These are phyloP conservation scores for Boechera retrofracta DNA, from an alignment of 345 rosid species.

Conservation along the genomic window DNA sequence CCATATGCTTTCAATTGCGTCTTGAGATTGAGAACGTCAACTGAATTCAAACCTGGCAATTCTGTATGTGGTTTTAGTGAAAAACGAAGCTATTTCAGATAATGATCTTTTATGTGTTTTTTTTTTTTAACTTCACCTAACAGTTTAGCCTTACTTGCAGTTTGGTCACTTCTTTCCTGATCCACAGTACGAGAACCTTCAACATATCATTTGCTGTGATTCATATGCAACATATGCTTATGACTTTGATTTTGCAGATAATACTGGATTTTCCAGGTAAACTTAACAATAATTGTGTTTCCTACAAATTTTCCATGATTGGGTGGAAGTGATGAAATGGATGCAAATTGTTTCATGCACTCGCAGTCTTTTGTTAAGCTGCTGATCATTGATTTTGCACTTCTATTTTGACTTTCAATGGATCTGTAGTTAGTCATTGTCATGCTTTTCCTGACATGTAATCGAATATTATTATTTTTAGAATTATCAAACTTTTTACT, in stretches of 20 bases:
- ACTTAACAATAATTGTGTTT: slow-evolving; percentile 3
- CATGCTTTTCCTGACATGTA: slow-evolving; percentile 14
- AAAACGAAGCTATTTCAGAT: not conserved
- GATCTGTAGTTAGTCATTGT: not conserved
- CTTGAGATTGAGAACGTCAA: slow-evolving; percentile 88
- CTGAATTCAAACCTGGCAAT: slow-evolving; percentile 88
- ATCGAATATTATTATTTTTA: not conserved
- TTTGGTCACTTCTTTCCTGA: slow-evolving; percentile 98
- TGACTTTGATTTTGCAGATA: slow-evolving; percentile 86
- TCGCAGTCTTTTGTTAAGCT: not conserved
- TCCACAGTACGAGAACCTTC: slow-evolving; percentile 97
- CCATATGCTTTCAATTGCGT: slow-evolving; percentile 96
- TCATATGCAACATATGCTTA: slow-evolving; percentile 94
- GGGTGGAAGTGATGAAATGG: not conserved
- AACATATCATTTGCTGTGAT: slow-evolving; percentile 96
- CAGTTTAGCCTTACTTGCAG: slow-evolving; percentile 56
- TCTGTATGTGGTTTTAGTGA: slow-evolving; percentile 62
- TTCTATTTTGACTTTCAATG: not conserved
- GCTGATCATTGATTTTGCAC: slow-evolving; percentile 15
- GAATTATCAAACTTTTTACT: not conserved
- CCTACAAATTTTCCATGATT: slow-evolving; percentile 6
- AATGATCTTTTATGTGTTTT: not conserved
- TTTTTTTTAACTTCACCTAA: slow-evolving; percentile 18
- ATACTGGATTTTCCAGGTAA: slow-evolving; percentile 88
- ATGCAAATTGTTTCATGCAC: slow-evolving; percentile 6